A percentile compares a stretch with the other conserved stretches of the same genome.
These are phyloP conservation scores for Apophysomyces ossiformis DNA, from an alignment of 371 early-diverging fungal species.

Conservation along the genomic window DNA sequence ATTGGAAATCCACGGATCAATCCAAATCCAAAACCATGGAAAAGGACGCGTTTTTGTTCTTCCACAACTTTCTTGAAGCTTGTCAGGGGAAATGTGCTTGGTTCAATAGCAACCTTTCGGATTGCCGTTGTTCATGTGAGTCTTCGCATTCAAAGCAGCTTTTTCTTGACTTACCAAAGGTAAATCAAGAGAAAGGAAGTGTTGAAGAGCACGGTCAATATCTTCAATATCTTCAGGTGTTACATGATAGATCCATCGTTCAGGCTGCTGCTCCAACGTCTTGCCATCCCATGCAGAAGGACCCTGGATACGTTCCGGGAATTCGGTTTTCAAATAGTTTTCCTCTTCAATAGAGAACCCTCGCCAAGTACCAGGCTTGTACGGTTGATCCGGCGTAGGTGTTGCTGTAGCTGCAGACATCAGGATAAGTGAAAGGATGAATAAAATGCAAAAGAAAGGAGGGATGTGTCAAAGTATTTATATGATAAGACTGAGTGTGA, in stretches of 20 bases:
- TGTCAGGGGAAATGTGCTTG: constrained; percentile 37
- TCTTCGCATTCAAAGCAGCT: neutral
- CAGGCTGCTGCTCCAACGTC: constrained; percentile 40
- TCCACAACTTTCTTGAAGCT: constrained; percentile 30
- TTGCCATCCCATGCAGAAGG: constrained; percentile 50
- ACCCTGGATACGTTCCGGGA: constrained; percentile 42
- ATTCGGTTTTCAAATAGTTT: constrained; percentile 26
- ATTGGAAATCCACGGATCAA: constrained; percentile 48
- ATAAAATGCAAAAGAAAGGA: too few relatives aligned
- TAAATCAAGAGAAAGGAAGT: constrained; percentile 32
- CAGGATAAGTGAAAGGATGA: neutral
- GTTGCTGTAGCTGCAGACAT: neutral
- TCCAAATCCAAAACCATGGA: constrained; percentile 43
- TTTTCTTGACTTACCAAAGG: constrained; percentile 23
- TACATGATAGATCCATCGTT: constrained; percentile 45
- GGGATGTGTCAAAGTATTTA: neutral
- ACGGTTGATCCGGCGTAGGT: constrained; percentile 7
- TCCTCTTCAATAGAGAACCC: constrained; percentile 26
- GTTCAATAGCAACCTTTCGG: constrained; percentile 27
- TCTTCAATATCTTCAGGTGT: constrained; percentile 43
- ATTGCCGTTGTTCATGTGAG: neutral
- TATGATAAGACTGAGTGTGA: neutral
- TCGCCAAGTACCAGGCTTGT: constrained; percentile 25
- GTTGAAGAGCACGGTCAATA: constrained; percentile 39
- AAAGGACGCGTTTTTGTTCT: constrained; percentile 30